These are phyloP conservation scores for Aspergillus aculeatus DNA, from an alignment of 2,329 filamentous ascomycete species.

Conservation along the genomic window DNA sequence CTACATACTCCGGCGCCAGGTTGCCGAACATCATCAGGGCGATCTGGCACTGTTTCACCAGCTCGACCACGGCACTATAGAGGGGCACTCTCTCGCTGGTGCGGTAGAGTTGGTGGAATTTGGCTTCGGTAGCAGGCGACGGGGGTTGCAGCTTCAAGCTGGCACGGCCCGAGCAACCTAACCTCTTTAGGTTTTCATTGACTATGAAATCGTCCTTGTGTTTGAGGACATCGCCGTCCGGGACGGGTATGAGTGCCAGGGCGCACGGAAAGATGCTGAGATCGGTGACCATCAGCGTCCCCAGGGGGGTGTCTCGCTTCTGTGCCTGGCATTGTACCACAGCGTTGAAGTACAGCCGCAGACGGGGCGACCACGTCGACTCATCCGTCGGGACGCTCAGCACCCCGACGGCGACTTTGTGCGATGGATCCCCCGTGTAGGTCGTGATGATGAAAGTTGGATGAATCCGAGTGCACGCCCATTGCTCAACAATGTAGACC, in stretches of 20 bases:
- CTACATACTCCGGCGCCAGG: conserved; percentile 82
- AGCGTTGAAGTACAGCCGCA: conserved; percentile 82
- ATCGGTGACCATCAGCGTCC: conserved; percentile 91
- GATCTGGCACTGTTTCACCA: conserved; percentile 88
- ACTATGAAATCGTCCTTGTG: conserved; percentile 85
- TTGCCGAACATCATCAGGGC: conserved; percentile 86
- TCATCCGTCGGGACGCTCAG: conserved; percentile 80
- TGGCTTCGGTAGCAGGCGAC: conserved; percentile 77
- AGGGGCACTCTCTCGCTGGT: conserved; percentile 80
- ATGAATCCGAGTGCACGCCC: conserved; percentile 87
- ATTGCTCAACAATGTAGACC: conserved; percentile 93
- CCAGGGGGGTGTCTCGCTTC: conserved; percentile 75
- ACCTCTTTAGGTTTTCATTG: conserved; percentile 87
- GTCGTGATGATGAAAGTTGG: conserved; percentile 91
- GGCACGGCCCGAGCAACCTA: conserved; percentile 87
- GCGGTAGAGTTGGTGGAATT: conserved; percentile 87
- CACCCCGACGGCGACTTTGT: conserved; percentile 76
- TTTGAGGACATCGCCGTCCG: conserved; percentile 77
- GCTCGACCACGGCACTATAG: conserved; percentile 75
- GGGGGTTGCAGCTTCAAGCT: conserved; percentile 79
- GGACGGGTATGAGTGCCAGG: conserved; percentile 85
- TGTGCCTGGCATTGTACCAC: conserved; percentile 82
- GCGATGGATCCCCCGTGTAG: conserved; percentile 81
- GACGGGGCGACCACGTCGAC: conserved; percentile 70
- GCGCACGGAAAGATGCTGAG: conserved; percentile 88